Evolutionary conservation across 495 filamentous ascomycete species (phyloP).

Genomic region (Penicillium ucsense): DNA sequence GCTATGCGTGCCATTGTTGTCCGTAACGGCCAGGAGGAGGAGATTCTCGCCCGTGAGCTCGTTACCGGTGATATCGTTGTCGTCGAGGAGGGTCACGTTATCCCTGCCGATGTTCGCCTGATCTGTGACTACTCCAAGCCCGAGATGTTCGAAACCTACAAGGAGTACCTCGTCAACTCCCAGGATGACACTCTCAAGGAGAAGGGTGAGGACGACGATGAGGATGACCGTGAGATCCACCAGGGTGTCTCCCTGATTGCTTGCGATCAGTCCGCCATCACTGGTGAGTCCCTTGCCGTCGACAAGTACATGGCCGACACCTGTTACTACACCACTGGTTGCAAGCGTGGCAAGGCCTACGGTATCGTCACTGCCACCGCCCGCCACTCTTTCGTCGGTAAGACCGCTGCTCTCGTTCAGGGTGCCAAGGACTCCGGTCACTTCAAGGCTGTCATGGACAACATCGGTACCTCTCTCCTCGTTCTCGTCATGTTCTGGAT

Average conservation of each 20-base stretch:
- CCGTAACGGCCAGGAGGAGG: constrained; percentile 60
- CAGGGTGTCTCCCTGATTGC: constrained; percentile 56
- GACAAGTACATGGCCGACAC: constrained; percentile 69
- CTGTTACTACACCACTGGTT: constrained; percentile 68
- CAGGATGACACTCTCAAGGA: constrained; percentile 53
- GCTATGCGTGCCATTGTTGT: constrained; percentile 67
- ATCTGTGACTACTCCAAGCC: constrained; percentile 69
- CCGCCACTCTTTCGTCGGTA: constrained; percentile 61
- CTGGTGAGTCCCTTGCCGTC: constrained; percentile 68
- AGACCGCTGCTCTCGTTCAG: constrained; percentile 60
- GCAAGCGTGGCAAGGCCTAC: constrained; percentile 70
- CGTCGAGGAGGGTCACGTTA: constrained; percentile 65
- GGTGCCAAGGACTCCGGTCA: constrained; percentile 63
- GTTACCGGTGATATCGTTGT: constrained; percentile 76
- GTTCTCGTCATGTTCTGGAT: constrained; percentile 68
- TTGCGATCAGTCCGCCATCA: constrained; percentile 66
- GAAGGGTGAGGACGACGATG: constrained; percentile 49
- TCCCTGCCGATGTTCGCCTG: constrained; percentile 64
- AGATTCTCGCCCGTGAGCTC: constrained; percentile 69
- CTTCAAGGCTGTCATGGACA: constrained; percentile 79
- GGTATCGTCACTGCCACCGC: constrained; percentile 55
- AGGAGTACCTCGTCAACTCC: constrained; percentile 50
- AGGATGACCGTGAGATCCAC: constrained; percentile 46
- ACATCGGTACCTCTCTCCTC: constrained; percentile 62
- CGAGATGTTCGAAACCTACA: constrained; percentile 62